phyloP scores from a whole-genome alignment of 2,329 filamentous ascomycete genomes.

The Camillea tinctor region DNA sequence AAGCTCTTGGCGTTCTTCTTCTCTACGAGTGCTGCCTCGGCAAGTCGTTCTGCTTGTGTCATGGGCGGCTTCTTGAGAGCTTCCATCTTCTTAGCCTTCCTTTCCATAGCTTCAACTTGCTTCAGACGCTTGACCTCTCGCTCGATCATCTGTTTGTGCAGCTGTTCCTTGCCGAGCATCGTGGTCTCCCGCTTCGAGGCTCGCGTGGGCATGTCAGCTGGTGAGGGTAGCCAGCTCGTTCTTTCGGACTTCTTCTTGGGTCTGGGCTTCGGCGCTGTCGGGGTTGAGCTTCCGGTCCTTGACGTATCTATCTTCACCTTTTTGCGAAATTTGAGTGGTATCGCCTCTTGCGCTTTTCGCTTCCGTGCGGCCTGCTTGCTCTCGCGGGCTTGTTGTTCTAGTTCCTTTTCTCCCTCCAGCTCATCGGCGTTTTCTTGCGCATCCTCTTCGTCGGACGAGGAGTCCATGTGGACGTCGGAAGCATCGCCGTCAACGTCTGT shows the following conservation, averaged over 20 bases:
- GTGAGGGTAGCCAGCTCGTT: constrained; percentile 56
- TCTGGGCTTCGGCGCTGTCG: constrained; percentile 43
- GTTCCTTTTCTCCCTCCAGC: constrained; percentile 80
- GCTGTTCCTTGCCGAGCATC: constrained; percentile 57
- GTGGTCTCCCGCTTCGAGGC: constrained; percentile 59
- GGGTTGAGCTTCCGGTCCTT: constrained; percentile 33
- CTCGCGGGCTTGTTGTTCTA: constrained; percentile 73
- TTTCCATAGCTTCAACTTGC: constrained; percentile 67
- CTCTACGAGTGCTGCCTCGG: constrained; percentile 80
- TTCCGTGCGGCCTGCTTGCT: constrained; percentile 69
- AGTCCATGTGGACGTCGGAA: constrained; percentile 83
- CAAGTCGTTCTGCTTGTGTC: constrained; percentile 83
- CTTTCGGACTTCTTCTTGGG: constrained; percentile 62
- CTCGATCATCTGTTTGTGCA: constrained; percentile 71
- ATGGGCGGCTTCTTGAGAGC: constrained; percentile 75
- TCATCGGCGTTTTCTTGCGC: constrained; percentile 69
- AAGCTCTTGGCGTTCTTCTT: constrained; percentile 84
- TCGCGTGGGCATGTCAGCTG: constrained; percentile 55
- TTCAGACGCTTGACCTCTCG: constrained; percentile 69
- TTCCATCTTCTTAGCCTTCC: constrained; percentile 67
- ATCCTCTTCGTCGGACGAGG: constrained; percentile 80
- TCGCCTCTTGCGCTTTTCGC: constrained; percentile 74
- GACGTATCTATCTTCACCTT: constrained; percentile 65
- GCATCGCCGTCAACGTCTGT: constrained; percentile 64
- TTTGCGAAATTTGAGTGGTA: constrained; percentile 69